Percentiles rank a stretch among this genome's conserved stretches.
phyloP scores from a whole-genome alignment of 179 eudicot genomes.

The Spinacia oleracea region DNA sequence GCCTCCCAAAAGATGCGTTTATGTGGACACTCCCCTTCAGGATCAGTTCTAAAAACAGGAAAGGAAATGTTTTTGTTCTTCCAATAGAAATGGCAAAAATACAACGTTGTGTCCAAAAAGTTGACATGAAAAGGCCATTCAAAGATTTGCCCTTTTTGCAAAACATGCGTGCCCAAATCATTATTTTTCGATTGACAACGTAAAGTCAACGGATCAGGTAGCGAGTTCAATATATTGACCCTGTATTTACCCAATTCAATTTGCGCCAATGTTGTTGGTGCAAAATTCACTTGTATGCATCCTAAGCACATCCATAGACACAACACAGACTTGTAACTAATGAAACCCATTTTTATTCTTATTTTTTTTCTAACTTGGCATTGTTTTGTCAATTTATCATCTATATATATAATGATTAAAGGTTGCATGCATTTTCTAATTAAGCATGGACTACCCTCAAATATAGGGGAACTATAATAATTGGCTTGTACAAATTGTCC shows the following conservation, averaged over 20 bases:
- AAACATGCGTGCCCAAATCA: background rate
- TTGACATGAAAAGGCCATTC: background rate
- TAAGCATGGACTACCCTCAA: conserved; percentile 1
- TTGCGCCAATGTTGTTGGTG: background rate
- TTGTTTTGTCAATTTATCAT: background rate
- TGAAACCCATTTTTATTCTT: background rate
- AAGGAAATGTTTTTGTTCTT: background rate
- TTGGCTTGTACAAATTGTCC: background rate
- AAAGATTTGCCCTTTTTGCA: background rate
- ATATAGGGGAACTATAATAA: background rate
- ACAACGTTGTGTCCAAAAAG: background rate
- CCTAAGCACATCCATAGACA: background rate
- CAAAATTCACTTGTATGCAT: background rate
- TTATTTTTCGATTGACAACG: conserved; percentile 16
- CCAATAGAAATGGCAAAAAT: conserved; percentile 22
- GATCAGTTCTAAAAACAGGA: background rate
- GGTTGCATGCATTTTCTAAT: background rate
- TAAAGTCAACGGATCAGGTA: background rate
- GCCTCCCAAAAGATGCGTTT: background rate
- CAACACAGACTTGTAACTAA: background rate
- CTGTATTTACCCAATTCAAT: background rate
- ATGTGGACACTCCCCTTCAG: background rate
- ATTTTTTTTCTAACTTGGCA: background rate
- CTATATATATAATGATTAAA: background rate
- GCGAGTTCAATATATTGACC: background rate